These are phyloP conservation scores for Asclepias syriaca DNA, from an alignment of 257 asterid species.

Conservation along the genomic window DNA sequence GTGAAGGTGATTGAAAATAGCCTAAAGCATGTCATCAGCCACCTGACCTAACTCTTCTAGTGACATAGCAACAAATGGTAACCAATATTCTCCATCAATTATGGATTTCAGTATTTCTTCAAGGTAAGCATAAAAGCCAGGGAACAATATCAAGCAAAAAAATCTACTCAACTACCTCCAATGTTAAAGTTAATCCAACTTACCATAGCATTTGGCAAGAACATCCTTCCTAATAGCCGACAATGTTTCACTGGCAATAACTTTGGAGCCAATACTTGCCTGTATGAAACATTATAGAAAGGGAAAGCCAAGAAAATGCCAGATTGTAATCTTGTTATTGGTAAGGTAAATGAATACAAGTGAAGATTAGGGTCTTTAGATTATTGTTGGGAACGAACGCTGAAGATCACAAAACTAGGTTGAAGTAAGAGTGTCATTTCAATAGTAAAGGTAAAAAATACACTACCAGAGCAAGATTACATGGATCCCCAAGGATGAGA, in stretches of 20 bases:
- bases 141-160: neutral
- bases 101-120: neutral
- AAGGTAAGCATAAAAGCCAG: neutral
- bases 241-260: constrained; percentile 92
- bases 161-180: neutral
- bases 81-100: neutral
- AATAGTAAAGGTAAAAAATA: neutral
- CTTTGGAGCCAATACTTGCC: constrained; percentile 97
- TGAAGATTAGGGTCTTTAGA: neutral
- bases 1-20: too few species aligned
- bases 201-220: constrained; percentile 97
- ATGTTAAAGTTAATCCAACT: constrained; percentile 16
- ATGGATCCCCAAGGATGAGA: neutral
- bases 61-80: neutral
- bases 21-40: too few species aligned
- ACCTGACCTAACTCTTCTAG: neutral
- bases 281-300: constrained; percentile 25
- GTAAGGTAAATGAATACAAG: neutral
- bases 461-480: neutral
- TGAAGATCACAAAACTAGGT: neutral
- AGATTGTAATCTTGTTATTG: neutral
- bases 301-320: neutral
- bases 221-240: constrained; percentile 98
- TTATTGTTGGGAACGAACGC: too few species aligned
- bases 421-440: neutral